Base-by-base conservation (phyloP, 768 basidiomycete species). In the Agaricus bisporus region DNA sequence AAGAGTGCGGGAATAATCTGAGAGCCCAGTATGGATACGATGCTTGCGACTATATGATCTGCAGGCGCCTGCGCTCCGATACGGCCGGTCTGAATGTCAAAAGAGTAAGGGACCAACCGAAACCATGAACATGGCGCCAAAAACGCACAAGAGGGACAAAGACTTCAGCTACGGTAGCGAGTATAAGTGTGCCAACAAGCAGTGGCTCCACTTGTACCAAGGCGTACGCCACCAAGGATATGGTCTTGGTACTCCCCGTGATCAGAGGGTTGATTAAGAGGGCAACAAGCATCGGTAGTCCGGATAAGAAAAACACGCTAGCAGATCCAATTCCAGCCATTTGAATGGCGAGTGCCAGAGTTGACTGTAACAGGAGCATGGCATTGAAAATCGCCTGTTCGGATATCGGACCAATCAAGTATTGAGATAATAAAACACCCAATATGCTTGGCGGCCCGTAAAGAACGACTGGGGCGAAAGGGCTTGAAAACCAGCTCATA, bases 401-500 rank as follows among this genome's bases (percentile, higher is more conserved):
- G 17, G 69, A 65, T 6, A 77, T 65, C 51, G 73, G 67, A 43
- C 79, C 73, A 38, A 83, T 60, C 41, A 83, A 60, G 46, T 82
- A 68, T 65, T 92, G 91, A 0, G 81, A 80, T 11, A 76, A 54
- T 25, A 91, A 71, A 26, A 75, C 75, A 38, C 88, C 90, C 12
- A 88, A 69, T 12, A 91, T 62, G 0, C 83, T 81, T 2, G 89
- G 77, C 12, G 91, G 88, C 2, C 77, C 88, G 62, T 91, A 98
- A 18, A 97, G 67, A 18, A 76, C 62, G 8, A 95, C 58, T 1
- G 79, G 76, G 10, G 80, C 75, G 59, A 83, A 77, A 56, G 90
- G 89, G 39, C 74, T 78, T 14, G 79, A 73, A 67, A 91, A 97
- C 94, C 94, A 98, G 61, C 88, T 88, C 80, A 95, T 80, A 0